phyloP scores from a whole-genome alignment of 208 protist genomes.

The Crithidia acanthocephali region DNA sequence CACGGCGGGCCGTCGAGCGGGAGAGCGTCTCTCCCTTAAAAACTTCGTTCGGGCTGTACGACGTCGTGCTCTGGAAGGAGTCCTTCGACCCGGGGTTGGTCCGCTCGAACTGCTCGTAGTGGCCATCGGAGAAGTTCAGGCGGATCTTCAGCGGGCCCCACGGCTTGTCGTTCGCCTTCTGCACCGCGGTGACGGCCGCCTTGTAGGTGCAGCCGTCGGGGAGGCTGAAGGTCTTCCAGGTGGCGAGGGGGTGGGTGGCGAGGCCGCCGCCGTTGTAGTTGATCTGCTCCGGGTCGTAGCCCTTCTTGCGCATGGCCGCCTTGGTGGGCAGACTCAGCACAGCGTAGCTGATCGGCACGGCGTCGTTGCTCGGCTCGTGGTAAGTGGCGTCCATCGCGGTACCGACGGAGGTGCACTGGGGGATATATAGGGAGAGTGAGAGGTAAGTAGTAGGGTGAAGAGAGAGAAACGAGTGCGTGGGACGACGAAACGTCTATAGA shows the following conservation, averaged over 20 bases:
- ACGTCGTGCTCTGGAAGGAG: slow-evolving; percentile 52
- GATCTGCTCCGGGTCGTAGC: slow-evolving; percentile 62
- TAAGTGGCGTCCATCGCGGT: slow-evolving; percentile 53
- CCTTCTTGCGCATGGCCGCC: slow-evolving; percentile 72
- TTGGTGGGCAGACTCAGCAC: slow-evolving; percentile 70
- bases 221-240: slow-evolving; percentile 68
- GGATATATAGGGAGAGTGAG: neutral
- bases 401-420: neutral
- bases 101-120: slow-evolving; percentile 72
- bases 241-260: slow-evolving; percentile 75
- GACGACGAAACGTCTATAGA: neutral
- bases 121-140: slow-evolving; percentile 80
- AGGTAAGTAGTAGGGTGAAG: neutral
- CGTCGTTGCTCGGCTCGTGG: slow-evolving; percentile 44
- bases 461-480: neutral
- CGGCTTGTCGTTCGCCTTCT: slow-evolving; percentile 71
- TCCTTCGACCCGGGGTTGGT: slow-evolving; percentile 46
- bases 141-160: slow-evolving; percentile 80
- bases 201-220: slow-evolving; percentile 66
- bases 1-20: slow-evolving; percentile 37
- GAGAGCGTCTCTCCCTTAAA: slow-evolving; percentile 56
- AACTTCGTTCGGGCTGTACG: slow-evolving; percentile 75
- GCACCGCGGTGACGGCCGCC: slow-evolving; percentile 62
- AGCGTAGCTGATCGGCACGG: slow-evolving; percentile 74
- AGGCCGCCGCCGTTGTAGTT: slow-evolving; percentile 53